Conservation (phyloP, 1,139 yeast genomes). For the Pichia sp. region DNA sequence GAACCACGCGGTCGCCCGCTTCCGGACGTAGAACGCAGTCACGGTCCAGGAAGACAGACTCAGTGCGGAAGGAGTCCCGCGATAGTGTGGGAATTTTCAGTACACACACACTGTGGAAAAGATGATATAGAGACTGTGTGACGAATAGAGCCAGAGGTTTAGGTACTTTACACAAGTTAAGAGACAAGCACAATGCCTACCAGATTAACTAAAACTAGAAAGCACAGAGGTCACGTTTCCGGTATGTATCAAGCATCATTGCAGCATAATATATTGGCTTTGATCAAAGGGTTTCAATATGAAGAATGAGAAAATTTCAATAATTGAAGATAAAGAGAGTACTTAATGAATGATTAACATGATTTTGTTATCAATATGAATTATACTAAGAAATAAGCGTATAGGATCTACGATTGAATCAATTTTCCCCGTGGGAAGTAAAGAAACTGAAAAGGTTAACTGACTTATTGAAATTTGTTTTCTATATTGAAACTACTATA, state of each 20-base stretch:
- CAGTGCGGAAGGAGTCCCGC: too few species aligned
- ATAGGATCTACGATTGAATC: too few species aligned
- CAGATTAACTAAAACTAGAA: constrained; percentile 99
- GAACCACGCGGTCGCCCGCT: neutral
- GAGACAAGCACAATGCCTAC: constrained; percentile 72
- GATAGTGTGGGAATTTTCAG: neutral
- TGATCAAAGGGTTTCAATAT: neutral
- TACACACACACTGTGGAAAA: neutral
- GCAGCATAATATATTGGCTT: too few species aligned
- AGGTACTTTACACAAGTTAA: neutral
- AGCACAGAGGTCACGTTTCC: constrained; percentile 99
- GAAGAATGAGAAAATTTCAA: neutral
- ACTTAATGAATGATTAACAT: too few species aligned
- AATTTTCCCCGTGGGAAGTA: too few species aligned
- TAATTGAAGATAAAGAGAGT: neutral
- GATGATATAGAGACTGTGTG: neutral
- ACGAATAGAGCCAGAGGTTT: neutral
- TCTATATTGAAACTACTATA: too few species aligned
- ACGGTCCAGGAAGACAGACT: neutral
- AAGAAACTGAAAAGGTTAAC: too few species aligned
- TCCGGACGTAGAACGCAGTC: neutral
- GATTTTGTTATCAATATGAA: too few species aligned
- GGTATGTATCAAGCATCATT: constrained; percentile 62
- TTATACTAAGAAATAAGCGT: too few species aligned
- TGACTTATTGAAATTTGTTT: too few species aligned